Evolutionary conservation across 2,329 filamentous ascomycete species (phyloP), one percentile per base, ranked within the genome.

Genomic region (Talaromyces sp.): DNA sequence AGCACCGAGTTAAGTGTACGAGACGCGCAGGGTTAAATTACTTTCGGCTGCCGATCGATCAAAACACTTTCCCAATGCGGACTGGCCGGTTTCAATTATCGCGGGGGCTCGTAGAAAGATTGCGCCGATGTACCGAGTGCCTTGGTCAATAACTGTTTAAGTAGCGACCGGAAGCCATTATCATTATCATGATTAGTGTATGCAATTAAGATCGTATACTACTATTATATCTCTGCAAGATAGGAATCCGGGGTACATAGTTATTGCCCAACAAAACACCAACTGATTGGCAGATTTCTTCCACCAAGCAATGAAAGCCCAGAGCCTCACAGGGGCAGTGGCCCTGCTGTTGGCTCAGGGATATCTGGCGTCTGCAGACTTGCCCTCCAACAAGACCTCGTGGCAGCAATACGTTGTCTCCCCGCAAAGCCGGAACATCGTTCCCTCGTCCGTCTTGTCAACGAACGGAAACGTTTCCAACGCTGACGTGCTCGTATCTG

Each of bases 341-440:
- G 27, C 28, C 28, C 25, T 53, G 17, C 49, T 53, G 49, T 30
- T 53, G 19, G 28, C 13, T 27, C 49, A 53, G 27, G 49, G 25
- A 4, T 4, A 30, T 10, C 13, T 53, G 15, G 49, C 19, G 8
- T 27, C 2, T 30, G 49, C 49, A 8, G 49, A 4, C 13, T 3
- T 53, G 8, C 49, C 49, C 49, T 30, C 27, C 15, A 53, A 53
- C 25, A 53, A 53, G 27, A 53, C 32, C 17, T 58, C 56, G 4
- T 58, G 56, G 56, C 56, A 58, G 28, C 56, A 51, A 28, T 58
- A 58, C 30, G 25, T 58, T 22, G 36, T 44, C 25, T 39, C 36
- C 22, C 56, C 56, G 15, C 33, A 32, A 30, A 51, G 27, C 19
- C 39, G 42, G 5, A 30, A 32, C 7, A 49, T 58, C 6, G 28